phyloP scores from a whole-genome alignment of 495 filamentous ascomycete species.

The Pseudevernia furfuracea region DNA sequence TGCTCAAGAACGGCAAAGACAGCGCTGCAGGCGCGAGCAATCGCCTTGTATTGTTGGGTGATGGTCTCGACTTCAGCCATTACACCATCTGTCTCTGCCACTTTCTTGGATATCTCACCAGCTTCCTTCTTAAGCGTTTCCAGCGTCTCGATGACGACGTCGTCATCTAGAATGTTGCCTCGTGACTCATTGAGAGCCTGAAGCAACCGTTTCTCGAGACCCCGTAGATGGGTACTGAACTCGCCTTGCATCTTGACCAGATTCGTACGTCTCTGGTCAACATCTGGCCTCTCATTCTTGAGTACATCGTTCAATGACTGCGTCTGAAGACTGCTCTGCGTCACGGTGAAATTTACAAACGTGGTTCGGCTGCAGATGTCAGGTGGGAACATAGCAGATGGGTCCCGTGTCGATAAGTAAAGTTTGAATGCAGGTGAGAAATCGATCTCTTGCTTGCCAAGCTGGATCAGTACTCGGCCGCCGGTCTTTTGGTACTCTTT shows the following conservation, averaged over 20 bases:
- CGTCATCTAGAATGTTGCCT: conserved; percentile 97
- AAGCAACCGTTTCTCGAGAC: conserved; percentile 89
- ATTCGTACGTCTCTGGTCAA: conserved; percentile 93
- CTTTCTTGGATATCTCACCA: conserved; percentile 90
- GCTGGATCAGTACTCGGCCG: conserved; percentile 93
- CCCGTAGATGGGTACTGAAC: conserved; percentile 92
- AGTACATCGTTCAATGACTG: conserved; percentile 95
- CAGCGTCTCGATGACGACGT: conserved; percentile 94
- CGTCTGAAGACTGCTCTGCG: conserved; percentile 95
- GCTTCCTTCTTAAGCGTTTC: conserved; percentile 98
- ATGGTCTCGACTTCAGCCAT: conserved; percentile 96
- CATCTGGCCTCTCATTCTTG: conserved; percentile 93
- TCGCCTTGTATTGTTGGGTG: conserved; percentile 83
- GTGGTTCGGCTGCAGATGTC: conserved; percentile 97
- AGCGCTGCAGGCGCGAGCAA: conserved; percentile 89
- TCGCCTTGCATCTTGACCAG: conserved; percentile 97
- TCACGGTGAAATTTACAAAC: conserved; percentile 99
- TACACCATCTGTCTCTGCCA: conserved; percentile 91
- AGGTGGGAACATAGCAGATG: conserved; percentile 91
- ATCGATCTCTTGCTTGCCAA: conserved; percentile 98
- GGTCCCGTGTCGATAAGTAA: conserved; percentile 91
- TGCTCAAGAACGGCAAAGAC: conserved; percentile 96
- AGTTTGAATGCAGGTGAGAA: conserved; percentile 96
- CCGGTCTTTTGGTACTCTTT: conserved; percentile 99
- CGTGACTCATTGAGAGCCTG: conserved; percentile 95